These are phyloP conservation scores for Tolypocladium tundrense DNA, from an alignment of 2,329 filamentous ascomycete species.

Conservation along the genomic window DNA sequence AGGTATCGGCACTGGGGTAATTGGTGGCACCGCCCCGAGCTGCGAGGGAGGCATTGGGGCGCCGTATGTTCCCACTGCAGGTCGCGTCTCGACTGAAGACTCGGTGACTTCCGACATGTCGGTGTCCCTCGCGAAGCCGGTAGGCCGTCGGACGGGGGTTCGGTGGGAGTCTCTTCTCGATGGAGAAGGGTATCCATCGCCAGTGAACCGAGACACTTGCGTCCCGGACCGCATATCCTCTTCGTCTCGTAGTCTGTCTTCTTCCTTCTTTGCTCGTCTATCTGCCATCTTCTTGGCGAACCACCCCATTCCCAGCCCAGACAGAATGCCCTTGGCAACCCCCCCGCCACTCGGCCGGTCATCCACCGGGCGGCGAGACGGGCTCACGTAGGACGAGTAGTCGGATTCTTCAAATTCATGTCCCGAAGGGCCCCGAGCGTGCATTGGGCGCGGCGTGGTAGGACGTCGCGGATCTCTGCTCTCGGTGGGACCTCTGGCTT, in stretches of 20 bases:
- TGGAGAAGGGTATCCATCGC: slow-evolving; percentile 51
- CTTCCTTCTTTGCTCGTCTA: slow-evolving; percentile 36
- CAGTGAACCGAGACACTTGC: slow-evolving; percentile 55
- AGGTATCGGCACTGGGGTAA: slow-evolving; percentile 4
- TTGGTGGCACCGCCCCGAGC: slow-evolving; percentile 11
- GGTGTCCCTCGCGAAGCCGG: slow-evolving; percentile 16
- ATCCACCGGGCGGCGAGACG: slow-evolving; percentile 44
- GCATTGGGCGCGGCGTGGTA: slow-evolving; percentile 36
- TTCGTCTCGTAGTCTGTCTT: slow-evolving; percentile 34
- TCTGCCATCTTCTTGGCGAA: slow-evolving; percentile 55
- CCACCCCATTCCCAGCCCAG: slow-evolving; percentile 57
- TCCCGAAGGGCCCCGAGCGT: slow-evolving; percentile 30
- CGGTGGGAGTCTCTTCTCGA: slow-evolving; percentile 25
- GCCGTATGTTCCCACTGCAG: slow-evolving; percentile 14
- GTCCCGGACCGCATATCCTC: slow-evolving; percentile 50
- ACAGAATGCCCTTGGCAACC: slow-evolving; percentile 47
- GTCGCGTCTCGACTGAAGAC: slow-evolving; percentile 21
- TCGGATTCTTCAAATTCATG: slow-evolving; percentile 43
- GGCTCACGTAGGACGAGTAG: slow-evolving; percentile 51
- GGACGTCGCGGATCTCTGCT: slow-evolving; percentile 27
- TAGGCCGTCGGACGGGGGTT: slow-evolving; percentile 18
- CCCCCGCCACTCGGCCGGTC: slow-evolving; percentile 33
- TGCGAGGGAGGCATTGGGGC: slow-evolving; percentile 5
- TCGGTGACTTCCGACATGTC: slow-evolving; percentile 24
- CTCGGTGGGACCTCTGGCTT: slow-evolving; percentile 35